Evolutionary conservation across 139 green algal genomes (phyloP).

Genomic region (Picochlorum sp.): DNA sequence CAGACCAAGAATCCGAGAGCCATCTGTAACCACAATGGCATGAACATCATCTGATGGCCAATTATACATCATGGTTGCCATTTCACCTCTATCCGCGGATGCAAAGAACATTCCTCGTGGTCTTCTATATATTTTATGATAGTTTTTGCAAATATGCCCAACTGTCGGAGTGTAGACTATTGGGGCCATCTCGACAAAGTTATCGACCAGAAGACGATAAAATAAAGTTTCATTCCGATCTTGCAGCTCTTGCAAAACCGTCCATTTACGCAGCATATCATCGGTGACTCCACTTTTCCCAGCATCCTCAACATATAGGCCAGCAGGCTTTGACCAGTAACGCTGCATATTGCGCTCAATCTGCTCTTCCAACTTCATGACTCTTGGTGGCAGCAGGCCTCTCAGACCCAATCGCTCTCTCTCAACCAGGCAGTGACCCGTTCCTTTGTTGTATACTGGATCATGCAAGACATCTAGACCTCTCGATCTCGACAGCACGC

Average conservation of each 20-base stretch:
- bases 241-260: conserved; percentile 59
- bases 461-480: conserved; percentile 23
- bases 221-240: conserved; percentile 94
- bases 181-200: conserved; percentile 78
- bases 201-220: conserved; percentile 58
- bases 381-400: conserved; percentile 70
- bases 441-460: conserved; percentile 46
- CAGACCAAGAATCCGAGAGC: conserved; percentile 67
- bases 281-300: conserved; percentile 42
- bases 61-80: conserved; percentile 56
- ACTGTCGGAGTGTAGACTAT: conserved; percentile 62
- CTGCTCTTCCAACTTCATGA: conserved; percentile 50
- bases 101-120: conserved; percentile 90
- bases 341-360: conserved; percentile 47
- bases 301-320: conserved; percentile 18
- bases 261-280: conserved; percentile 61
- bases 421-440: conserved; percentile 63
- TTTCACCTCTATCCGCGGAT: conserved; percentile 60
- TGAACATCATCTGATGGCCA: conserved; percentile 46
- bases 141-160: conserved; percentile 57
- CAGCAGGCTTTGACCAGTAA: conserved; percentile 28
- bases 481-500: neutral
- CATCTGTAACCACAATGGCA: conserved; percentile 67
- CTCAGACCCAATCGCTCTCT: conserved; percentile 76
- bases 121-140: conserved; percentile 50